Evolutionary conservation across 2,329 filamentous ascomycete species (phyloP).

Genomic region (Alternaria tenuissima): DNA sequence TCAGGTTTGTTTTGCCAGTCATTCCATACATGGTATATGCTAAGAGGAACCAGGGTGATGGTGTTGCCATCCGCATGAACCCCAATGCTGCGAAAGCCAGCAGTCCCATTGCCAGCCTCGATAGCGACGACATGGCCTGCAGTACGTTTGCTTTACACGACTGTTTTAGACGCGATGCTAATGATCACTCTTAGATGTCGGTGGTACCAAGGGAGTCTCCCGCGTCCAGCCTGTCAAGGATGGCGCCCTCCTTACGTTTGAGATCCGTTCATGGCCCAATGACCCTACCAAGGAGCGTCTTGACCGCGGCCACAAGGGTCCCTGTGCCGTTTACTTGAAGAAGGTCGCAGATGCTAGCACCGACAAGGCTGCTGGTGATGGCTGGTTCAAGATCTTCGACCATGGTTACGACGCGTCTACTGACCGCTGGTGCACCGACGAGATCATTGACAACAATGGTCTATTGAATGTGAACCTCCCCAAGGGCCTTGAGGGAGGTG

Average conservation of each 20-base stretch:
- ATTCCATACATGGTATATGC: not conserved
- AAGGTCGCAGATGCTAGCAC: constrained; percentile 66
- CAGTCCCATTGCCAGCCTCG: constrained; percentile 65
- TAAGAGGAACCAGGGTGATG: constrained; percentile 66
- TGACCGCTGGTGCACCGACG: constrained; percentile 74
- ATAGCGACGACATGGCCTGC: constrained; percentile 73
- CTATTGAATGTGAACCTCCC: constrained; percentile 70
- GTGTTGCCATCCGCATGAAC: constrained; percentile 75
- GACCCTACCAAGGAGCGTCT: constrained; percentile 63
- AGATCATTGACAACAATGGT: constrained; percentile 70
- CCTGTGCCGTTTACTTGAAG: constrained; percentile 79
- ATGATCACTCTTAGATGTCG: constrained; percentile 49
- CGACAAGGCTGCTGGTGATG: constrained; percentile 63
- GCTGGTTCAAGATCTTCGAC: constrained; percentile 83
- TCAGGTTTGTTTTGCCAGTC: constrained; percentile 30
- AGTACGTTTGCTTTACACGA: constrained; percentile 58
- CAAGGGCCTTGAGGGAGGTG: constrained; percentile 66
- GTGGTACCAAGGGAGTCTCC: constrained; percentile 59
- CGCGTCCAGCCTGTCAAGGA: constrained; percentile 58
- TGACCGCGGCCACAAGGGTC: constrained; percentile 70
- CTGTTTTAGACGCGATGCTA: constrained; percentile 10
- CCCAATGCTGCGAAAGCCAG: constrained; percentile 62
- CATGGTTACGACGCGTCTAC: constrained; percentile 67
- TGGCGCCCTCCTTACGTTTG: constrained; percentile 69
- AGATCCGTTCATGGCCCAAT: constrained; percentile 70